Base-by-base conservation (phyloP, 768 basidiomycete species). In the Trametes meyenii region DNA sequence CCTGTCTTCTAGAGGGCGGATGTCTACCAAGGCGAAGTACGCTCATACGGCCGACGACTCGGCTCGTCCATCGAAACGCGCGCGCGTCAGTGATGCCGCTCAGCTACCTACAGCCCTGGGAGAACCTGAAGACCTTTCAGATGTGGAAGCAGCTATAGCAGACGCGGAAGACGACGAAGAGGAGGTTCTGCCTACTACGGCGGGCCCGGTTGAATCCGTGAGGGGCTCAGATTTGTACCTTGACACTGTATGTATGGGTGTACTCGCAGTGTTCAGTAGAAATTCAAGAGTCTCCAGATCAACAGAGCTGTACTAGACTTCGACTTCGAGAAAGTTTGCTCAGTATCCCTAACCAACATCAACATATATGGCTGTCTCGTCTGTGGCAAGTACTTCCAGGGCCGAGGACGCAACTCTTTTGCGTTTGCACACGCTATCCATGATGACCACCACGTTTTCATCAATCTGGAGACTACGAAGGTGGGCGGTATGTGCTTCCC, bases 261-360 rank as follows among this genome's bases (percentile, higher is more conserved):
- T 7, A 8, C 21, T 45, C 66, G 19, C 14, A 23, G 43, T 42
- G 29, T 45, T 36, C 26, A 46, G 53, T 45, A 52, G 33, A 51
- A 39, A 61, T 36, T 13, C 33, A 26, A 10, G 29, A 3, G 12
- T 17, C 17, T 52, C 33, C 71, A 98, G 96, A 92, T 98, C 65
- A 94, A 97, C 73, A 85, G 97, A 63, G 85, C 83, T 49, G 81
- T 86, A 46, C 85, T 99, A 59, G 97, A 99, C 75, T 99, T 99
- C 76, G 97, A 99, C 77, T 99, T 99, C 69, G 97, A 99, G 78
- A 95, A 96, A 81, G 85, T 98, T 26, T 99, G 97, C 81, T 98
- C 96, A 10, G 93, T 98, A 53, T 97, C 94, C 38, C 81, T 94
- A 56, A 91, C 92, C 43, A 96, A 98, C 76, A 95, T 97, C 81